These are phyloP conservation scores for Stephanocyclus meneghinianus DNA, from an alignment of 352 stramenopile genomes.

Conservation along the genomic window DNA sequence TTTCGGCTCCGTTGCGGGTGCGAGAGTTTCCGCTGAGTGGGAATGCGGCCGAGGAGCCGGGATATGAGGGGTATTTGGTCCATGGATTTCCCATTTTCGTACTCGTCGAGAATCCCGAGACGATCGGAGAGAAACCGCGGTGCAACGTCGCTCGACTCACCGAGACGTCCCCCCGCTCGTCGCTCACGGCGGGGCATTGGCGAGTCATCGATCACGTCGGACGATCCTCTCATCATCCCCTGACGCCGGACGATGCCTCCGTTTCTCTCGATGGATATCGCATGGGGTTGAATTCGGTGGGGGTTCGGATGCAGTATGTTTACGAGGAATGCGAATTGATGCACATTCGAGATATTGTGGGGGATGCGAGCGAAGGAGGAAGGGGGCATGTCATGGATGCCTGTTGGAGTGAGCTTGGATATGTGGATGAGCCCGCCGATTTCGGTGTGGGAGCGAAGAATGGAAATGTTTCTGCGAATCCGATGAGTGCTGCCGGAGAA, in stretches of 20 bases:
- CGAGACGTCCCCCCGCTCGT: conserved; percentile 34
- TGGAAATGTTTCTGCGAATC: background rate
- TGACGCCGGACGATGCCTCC: conserved; percentile 37
- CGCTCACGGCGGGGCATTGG: conserved; percentile 54
- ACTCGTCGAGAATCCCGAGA: conserved; percentile 13
- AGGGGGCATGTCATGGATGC: conserved; percentile 21
- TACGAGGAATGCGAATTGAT: conserved; percentile 53
- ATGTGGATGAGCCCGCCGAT: background rate
- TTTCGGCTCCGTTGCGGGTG: conserved; percentile 54
- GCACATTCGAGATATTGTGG: conserved; percentile 40
- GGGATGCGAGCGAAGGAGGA: conserved; percentile 4
- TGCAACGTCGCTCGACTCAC: conserved; percentile 36
- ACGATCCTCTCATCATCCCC: conserved; percentile 28
- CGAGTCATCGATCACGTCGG: conserved; percentile 57
- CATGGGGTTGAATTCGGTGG: conserved; percentile 63
- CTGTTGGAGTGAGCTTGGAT: conserved; percentile 27
- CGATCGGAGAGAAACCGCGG: conserved; percentile 14
- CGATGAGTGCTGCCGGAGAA: background rate
- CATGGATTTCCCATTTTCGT: conserved; percentile 62
- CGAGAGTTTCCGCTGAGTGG: conserved; percentile 54
- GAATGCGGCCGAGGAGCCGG: conserved; percentile 24
- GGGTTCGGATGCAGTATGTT: conserved; percentile 62
- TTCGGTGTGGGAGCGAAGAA: too few species aligned
- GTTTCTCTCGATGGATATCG: conserved; percentile 63
- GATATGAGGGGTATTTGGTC: conserved; percentile 75